Base-by-base conservation (phyloP, 2,329 filamentous ascomycete genomes). In the Cladosporium colombiae region DNA sequence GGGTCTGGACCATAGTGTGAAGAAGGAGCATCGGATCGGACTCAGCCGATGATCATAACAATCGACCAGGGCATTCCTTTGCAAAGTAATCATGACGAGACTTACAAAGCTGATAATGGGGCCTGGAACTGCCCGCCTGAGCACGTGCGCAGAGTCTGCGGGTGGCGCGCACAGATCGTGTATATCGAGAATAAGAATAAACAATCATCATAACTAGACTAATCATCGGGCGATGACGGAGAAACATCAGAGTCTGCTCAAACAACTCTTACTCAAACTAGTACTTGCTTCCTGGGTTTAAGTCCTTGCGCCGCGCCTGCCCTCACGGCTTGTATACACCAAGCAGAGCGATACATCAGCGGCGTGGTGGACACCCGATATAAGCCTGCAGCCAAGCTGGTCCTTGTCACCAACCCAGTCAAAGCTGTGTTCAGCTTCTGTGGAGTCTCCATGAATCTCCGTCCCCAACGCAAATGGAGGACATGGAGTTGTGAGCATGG, bases 361-460 rank as follows among this genome's bases (percentile, higher is more conserved):
- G 61, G 61, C 61, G 61, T 55, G 35, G 61, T 63, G 61, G 61
- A 63, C 61, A 63, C 61, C 61, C 61, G 61, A 63, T n/a, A 63
- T 25, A 63, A 63, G 61, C 61, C 60, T 63, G 61, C 50, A 63
- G 61, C 61, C 61, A 55, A 63, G 61, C 50, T 33, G 18, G 21
- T 52, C 50, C 61, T 56, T 63, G 61, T 63, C 50, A 46, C 33
- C 56, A n/a, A 56, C 35, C 37, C 49, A 63, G 46, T 25, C 61
- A 44, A 13, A 44, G 61, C 61, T 46, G 35, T 16, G 35, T n/a
- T 35, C 35, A 46, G 61, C 35, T 44, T 63, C 31, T 56, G 61
- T 63, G 61, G 61, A 63, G 61, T 63, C 61, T 63, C 61, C 61
- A 63, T 63, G 61, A 63, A 63, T 63, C 61, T 63, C 61, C 61